phyloP scores from a whole-genome alignment of 148 eudicot genomes.

The Arbutus unedo region DNA sequence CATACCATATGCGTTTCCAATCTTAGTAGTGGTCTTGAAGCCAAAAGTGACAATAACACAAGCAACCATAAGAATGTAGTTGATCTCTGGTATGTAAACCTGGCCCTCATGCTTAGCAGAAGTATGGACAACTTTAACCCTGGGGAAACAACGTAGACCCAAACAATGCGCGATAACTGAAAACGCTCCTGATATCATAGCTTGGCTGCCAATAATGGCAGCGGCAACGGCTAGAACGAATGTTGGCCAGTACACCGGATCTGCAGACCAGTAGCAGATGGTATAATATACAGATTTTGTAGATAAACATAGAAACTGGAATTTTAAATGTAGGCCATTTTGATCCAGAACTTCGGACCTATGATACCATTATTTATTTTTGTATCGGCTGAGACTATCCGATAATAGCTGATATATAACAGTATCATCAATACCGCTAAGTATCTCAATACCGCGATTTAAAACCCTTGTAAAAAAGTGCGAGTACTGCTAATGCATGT shows the following conservation, averaged over 20 bases:
- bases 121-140: slow-evolving; percentile 72
- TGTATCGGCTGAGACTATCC: no score
- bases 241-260: slow-evolving; percentile 64
- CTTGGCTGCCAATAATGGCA: slow-evolving; percentile 85
- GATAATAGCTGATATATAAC: no score
- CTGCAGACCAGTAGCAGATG: slow-evolving; percentile 23
- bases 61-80: slow-evolving; percentile 60
- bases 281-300: neutral
- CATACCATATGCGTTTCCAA: slow-evolving; percentile 81
- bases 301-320: no score
- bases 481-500: neutral
- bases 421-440: no score
- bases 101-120: slow-evolving; percentile 68
- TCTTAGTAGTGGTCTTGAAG: slow-evolving; percentile 53
- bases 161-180: slow-evolving; percentile 61
- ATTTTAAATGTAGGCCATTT: no score
- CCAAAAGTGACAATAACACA: slow-evolving; percentile 54
- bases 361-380: no score
- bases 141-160: slow-evolving; percentile 66
- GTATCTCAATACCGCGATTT: no score
- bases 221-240: slow-evolving; percentile 64
- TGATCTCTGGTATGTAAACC: slow-evolving; percentile 79
- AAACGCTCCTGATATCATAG: slow-evolving; percentile 70
- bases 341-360: no score
- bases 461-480: no score